These are phyloP conservation scores for Stylonectria norvegica DNA, from an alignment of 2,329 filamentous ascomycete genomes.

Conservation along the genomic window DNA sequence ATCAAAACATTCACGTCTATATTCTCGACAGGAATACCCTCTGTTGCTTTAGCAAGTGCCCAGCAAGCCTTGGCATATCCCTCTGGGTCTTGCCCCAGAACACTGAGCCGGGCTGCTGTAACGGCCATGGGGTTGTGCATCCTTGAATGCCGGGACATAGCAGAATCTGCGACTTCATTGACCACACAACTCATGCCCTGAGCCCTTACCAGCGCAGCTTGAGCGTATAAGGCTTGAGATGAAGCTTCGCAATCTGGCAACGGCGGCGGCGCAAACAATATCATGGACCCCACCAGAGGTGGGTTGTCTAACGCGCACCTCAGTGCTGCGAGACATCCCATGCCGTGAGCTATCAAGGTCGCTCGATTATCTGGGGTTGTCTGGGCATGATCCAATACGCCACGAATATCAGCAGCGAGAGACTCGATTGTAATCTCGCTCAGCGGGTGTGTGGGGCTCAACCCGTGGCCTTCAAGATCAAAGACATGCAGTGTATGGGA, in stretches of 20 bases:
- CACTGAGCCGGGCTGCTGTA: conserved; percentile 33
- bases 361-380: conserved; percentile 27
- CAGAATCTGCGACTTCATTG: conserved; percentile 33
- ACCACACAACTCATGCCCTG: conserved; percentile 44
- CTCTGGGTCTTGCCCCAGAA: conserved; percentile 47
- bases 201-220: conserved; percentile 39
- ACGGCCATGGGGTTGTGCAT: conserved; percentile 37
- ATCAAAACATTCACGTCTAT: conserved; percentile 37
- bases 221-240: conserved; percentile 26
- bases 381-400: conserved; percentile 34
- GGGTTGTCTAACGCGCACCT: conserved; percentile 39
- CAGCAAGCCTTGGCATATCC: conserved; percentile 53
- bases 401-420: conserved; percentile 40
- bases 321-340: conserved; percentile 49
- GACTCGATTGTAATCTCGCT: conserved; percentile 41
- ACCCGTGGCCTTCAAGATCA: conserved; percentile 56
- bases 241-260: conserved; percentile 40
- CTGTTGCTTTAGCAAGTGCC: conserved; percentile 42
- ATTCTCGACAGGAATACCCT: conserved; percentile 30
- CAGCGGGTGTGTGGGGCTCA: conserved; percentile 48
- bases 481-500: conserved; percentile 37
- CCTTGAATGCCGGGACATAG: conserved; percentile 6
- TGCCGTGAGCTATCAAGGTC: conserved; percentile 48
- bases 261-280: conserved; percentile 47
- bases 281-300: conserved; percentile 39